These are phyloP conservation scores for Elsinoe perseae DNA, from an alignment of 2,329 filamentous ascomycete species.

Conservation along the genomic window DNA sequence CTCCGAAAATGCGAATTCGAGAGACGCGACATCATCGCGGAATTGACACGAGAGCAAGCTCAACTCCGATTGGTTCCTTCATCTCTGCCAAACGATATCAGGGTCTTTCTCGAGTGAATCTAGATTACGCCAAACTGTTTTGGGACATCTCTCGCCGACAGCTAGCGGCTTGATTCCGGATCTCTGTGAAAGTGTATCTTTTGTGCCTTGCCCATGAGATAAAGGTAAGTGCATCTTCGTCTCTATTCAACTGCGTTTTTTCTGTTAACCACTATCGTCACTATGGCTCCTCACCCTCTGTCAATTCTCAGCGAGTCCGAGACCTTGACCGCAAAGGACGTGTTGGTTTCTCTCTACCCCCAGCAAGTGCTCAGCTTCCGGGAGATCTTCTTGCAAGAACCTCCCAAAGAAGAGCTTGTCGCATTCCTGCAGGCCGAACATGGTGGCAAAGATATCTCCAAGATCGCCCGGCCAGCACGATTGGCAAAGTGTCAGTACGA, in stretches of 20 bases:
- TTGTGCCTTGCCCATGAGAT: neutral
- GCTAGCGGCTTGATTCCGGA: neutral
- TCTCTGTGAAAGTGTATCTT: neutral
- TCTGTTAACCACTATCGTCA: neutral
- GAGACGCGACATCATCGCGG: neutral
- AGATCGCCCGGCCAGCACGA: constrained; percentile 31
- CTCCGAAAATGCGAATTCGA: neutral
- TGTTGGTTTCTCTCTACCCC: constrained; percentile 18
- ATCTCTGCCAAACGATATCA: neutral
- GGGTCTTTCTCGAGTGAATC: neutral
- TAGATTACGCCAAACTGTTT: neutral
- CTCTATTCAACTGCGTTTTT: neutral
- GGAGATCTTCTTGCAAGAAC: constrained; percentile 29
- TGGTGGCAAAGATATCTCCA: constrained; percentile 21
- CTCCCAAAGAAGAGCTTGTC: constrained; percentile 27
- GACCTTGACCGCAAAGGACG: neutral
- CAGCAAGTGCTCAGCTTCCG: constrained; percentile 24
- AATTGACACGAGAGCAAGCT: neutral
- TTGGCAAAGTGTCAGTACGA: constrained; percentile 50
- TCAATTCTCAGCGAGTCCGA: neutral
- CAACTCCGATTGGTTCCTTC: neutral
- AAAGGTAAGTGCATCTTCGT: neutral
- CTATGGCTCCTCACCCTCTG: constrained; percentile 4
- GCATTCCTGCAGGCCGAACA: constrained; percentile 29
- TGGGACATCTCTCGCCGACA: neutral